Conservation (phyloP, 352 stramenopile species). For the Pythium guiyangense region DNA sequence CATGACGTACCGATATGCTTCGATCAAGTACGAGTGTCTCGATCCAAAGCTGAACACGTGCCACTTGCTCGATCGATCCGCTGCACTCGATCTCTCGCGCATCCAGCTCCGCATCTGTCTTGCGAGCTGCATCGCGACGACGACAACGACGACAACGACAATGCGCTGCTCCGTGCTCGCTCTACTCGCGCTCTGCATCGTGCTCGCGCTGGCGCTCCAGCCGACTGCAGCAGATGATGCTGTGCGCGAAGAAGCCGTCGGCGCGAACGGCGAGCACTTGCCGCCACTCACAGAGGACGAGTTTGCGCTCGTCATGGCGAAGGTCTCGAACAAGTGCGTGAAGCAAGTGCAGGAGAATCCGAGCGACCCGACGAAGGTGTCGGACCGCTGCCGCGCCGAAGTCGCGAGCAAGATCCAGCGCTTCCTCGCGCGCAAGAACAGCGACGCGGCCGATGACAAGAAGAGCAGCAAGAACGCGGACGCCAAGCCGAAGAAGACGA, state of each 20-base stretch:
- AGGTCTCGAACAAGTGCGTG: slow-evolving; percentile 68
- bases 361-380: slow-evolving; percentile 51
- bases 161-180: slow-evolving; percentile 46
- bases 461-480: slow-evolving; percentile 12
- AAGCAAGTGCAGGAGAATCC: slow-evolving; percentile 72
- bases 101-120: not conserved
- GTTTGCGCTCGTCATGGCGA: slow-evolving; percentile 67
- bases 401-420: slow-evolving; percentile 55
- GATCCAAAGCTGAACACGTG: not conserved
- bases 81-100: too few relatives aligned
- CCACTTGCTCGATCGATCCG: too few relatives aligned
- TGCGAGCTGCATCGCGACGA: too few relatives aligned
- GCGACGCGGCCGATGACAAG: slow-evolving; percentile 23
- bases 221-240: slow-evolving; percentile 18
- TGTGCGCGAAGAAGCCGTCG: slow-evolving; percentile 42
- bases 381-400: slow-evolving; percentile 56
- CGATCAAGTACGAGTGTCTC: not conserved
- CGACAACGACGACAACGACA: too few relatives aligned
- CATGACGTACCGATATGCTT: too few relatives aligned
- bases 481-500: slow-evolving; percentile 29
- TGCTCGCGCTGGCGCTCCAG: slow-evolving; percentile 25
- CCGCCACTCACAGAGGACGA: slow-evolving; percentile 50
- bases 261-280: slow-evolving; percentile 25
- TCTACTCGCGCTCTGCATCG: slow-evolving; percentile 41
- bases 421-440: slow-evolving; percentile 43